Conservation (phyloP, 169 alveolate genomes). For the Plasmodium reichenowi region DNA sequence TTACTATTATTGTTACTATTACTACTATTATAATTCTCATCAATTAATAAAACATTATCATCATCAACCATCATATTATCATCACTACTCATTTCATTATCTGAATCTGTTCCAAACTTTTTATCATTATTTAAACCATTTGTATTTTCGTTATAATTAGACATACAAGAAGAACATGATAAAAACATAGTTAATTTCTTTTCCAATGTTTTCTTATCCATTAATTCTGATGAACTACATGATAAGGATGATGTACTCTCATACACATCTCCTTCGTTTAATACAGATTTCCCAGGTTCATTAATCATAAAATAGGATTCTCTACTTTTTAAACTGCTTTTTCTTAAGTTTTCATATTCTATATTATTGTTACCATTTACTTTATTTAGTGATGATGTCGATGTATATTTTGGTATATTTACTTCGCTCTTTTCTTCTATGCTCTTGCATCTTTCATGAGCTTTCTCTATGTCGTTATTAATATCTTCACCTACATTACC, state of each 20-base stretch:
- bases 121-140: constrained; percentile 1
- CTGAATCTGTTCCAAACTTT: neutral
- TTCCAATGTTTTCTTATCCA: constrained; percentile 26
- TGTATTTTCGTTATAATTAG: constrained; percentile 16
- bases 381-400: neutral
- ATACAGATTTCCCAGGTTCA: neutral
- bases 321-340: neutral
- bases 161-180: constrained; percentile 55
- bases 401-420: neutral
- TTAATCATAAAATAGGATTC: neutral
- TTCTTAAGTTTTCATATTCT: neutral
- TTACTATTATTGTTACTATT: neutral
- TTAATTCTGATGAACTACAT: constrained; percentile 27
- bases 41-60: neutral
- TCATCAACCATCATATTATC: neutral
- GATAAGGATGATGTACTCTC: constrained; percentile 2
- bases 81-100: neutral
- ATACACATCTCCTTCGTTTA: neutral
- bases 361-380: neutral
- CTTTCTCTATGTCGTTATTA: neutral
- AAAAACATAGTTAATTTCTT: constrained; percentile 38
- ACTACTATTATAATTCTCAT: neutral
- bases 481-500: neutral
- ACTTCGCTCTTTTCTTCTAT: neutral
- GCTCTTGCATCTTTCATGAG: neutral